Evolutionary conservation across 306 rosid species (phyloP).

Genomic region (Lablab purpureus): DNA sequence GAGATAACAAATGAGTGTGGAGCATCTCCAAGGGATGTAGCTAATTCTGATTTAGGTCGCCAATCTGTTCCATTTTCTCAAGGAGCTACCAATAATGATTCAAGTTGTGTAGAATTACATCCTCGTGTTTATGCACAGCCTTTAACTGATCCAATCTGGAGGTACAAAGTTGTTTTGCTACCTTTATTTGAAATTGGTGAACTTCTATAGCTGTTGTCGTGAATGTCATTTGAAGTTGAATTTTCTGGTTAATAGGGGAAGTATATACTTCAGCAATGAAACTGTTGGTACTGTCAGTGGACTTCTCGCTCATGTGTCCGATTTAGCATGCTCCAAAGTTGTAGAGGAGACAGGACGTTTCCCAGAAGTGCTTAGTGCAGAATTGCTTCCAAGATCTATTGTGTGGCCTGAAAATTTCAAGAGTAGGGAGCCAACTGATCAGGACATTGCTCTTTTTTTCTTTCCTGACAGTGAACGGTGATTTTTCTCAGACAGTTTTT

Average conservation of each 20-base stretch:
- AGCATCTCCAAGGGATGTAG: conserved; percentile 39
- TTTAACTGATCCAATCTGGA: conserved; percentile 70
- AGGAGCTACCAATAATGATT: conserved; percentile 34
- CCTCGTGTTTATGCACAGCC: conserved; percentile 61
- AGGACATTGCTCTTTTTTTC: conserved; percentile 74
- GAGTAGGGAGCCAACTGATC: conserved; percentile 57
- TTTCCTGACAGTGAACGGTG: conserved; percentile 73
- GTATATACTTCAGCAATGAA: conserved; percentile 49
- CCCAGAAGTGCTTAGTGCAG: conserved; percentile 55
- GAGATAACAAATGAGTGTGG: conserved; percentile 25
- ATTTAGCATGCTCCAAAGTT: conserved; percentile 70
- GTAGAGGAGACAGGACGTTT: conserved; percentile 54
- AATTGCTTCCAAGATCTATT: conserved; percentile 52
- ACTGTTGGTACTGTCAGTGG: conserved; percentile 44
- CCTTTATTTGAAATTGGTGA: conserved; percentile 32
- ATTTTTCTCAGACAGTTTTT: conserved; percentile 28
- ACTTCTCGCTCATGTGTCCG: conserved; percentile 73
- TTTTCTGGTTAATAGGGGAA: conserved; percentile 70
- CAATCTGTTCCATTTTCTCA: conserved; percentile 40
- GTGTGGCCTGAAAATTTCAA: conserved; percentile 81
- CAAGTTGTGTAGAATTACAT: conserved; percentile 10
- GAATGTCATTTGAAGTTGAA: conserved; percentile 29
- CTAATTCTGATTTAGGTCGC: conserved; percentile 38
- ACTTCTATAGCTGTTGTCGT: conserved; percentile 16
- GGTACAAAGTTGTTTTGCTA: conserved; percentile 49